These are phyloP conservation scores for Sutorius australiensis DNA, from an alignment of 768 basidiomycete species.

Conservation along the genomic window DNA sequence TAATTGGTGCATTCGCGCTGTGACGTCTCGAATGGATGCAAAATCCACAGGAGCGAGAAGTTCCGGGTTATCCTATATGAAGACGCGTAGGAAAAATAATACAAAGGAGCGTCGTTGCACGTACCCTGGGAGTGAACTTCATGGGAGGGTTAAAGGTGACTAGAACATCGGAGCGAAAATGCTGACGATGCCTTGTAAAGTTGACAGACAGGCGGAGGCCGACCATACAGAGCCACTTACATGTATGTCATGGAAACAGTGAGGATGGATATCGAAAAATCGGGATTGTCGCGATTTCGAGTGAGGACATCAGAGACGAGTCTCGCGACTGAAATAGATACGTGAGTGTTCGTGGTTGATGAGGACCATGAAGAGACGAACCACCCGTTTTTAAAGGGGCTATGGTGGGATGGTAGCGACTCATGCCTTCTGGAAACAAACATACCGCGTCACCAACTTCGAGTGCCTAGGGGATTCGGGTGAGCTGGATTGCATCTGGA, in stretches of 20 bases:
- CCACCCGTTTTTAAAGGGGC: conserved; percentile 87
- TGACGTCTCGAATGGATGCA: conserved; percentile 54
- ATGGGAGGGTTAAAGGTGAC: conserved; percentile 77
- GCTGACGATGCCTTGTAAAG: conserved; percentile 65
- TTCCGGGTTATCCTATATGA: conserved; percentile 60
- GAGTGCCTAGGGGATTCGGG: conserved; percentile 49
- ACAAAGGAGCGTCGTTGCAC: background rate
- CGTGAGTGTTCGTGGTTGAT: background rate
- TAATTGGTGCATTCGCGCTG: conserved; percentile 58
- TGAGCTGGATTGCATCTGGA: conserved; percentile 4
- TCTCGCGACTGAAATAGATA: conserved; percentile 56
- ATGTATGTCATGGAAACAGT: conserved; percentile 85
- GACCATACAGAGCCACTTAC: conserved; percentile 33
- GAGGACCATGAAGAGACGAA: conserved; percentile 26
- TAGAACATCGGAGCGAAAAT: conserved; percentile 85
- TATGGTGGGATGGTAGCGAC: conserved; percentile 81
- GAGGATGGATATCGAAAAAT: conserved; percentile 68
- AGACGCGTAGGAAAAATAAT: background rate
- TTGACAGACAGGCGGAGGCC: background rate
- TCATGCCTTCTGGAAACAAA: conserved; percentile 84
- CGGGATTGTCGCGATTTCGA: conserved; percentile 59
- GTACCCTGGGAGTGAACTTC: conserved; percentile 59
- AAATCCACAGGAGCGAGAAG: conserved; percentile 66
- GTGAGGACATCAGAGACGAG: conserved; percentile 76
- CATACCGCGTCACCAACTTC: conserved; percentile 77